phyloP scores from a whole-genome alignment of 202 grass and related monocot genomes.

The Bolboschoenoplectus hybrid region DNA sequence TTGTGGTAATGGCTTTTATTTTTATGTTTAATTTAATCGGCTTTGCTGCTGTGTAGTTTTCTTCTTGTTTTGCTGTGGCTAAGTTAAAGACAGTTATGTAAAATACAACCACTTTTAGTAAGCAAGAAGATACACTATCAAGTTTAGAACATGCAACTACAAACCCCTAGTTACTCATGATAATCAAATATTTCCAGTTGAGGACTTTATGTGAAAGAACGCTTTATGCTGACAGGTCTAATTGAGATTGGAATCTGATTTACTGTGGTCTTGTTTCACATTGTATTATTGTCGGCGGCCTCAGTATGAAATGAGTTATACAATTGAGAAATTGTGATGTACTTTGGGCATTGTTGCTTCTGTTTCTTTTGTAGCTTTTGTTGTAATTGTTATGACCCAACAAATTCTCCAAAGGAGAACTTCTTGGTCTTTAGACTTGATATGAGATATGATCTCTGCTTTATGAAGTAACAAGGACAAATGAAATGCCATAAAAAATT shows the following conservation, averaged over 20 bases:
- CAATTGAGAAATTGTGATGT: constrained; percentile 23
- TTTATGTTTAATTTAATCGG: neutral
- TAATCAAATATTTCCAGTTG: neutral
- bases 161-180: neutral
- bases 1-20: neutral
- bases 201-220: neutral
- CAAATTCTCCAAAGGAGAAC: neutral
- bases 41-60: neutral
- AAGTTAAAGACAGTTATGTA: neutral
- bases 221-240: neutral
- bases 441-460: neutral
- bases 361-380: neutral
- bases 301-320: neutral
- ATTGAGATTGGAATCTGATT: neutral
- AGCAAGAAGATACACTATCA: neutral
- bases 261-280: neutral
- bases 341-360: neutral
- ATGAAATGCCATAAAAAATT: constrained; percentile 34
- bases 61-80: neutral
- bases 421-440: neutral
- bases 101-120: neutral
- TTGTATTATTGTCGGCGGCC: neutral
- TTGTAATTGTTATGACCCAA: neutral
- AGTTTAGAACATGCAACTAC: neutral
- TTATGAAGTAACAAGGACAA: constrained; percentile 23